Evolutionary conservation across 2,329 filamentous ascomycete genomes (phyloP), one percentile per base, ranked within the genome.

Genomic region (Didymella lethalis): DNA sequence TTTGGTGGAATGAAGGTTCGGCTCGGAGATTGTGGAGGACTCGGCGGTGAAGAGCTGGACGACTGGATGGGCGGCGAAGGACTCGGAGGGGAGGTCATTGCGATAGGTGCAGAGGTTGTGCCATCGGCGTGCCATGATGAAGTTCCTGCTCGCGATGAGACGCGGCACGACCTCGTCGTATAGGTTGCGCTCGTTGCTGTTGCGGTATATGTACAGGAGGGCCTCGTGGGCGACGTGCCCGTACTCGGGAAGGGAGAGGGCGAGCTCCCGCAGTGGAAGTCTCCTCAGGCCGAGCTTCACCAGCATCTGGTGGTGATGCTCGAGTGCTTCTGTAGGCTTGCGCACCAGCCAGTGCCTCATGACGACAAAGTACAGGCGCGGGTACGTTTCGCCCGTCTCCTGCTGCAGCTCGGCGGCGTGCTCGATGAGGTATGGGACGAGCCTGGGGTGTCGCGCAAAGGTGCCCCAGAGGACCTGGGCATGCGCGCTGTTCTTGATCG

Each of bases 391-490:
- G 20, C 79, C 78, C 14, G 77, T 79, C 14, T 65, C 66, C 11
- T 73, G 64, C 57, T 78, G 75, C 12, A 85, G 55, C 2, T 78
- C 65, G 29, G 77, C 64, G 7, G 78, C 81, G 65, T 84, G 78
- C 0, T 71, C 60, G 12, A 79, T 68, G 10, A 83, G 62, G 11
- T 75, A 66, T 6, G 71, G 36, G 2, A 82, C 65, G 2, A 82
- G 63, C 7, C 65, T 40, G 8, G 64, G 56, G 34, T 79, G 58
- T 49, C 75, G 72, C 45, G 84, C 62, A 47, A 85, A 80, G 0
- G 74, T 77, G 0, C 69, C 68, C 83, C 83, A 85, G 7, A 85
- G 60, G 12, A 69, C 70, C 8, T 77, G 70, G 18, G 81, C 79
- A 4, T 78, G 64, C n/a, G 60, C 51, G 16, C 66, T 70, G 18